These are phyloP conservation scores for Crepidotus sp. DNA, from an alignment of 1,284 basidiomycete genomes.

Conservation along the genomic window DNA sequence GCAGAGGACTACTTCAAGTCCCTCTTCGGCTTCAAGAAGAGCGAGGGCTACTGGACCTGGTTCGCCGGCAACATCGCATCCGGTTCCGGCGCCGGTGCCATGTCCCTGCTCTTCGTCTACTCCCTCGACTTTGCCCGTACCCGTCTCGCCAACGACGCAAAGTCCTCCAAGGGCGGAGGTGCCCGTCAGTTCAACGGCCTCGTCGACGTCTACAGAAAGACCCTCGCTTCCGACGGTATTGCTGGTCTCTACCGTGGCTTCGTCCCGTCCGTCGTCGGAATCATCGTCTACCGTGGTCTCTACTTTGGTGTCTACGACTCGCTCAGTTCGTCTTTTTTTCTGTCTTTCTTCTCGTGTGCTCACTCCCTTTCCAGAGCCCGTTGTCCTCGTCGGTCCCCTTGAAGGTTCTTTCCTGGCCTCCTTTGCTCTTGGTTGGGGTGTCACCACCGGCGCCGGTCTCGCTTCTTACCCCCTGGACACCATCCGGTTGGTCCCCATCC, in stretches of 20 bases:
- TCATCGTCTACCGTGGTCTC: constrained; percentile 94
- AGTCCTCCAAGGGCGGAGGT: constrained; percentile 86
- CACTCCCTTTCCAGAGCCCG: constrained; percentile 55
- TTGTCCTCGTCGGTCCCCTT: constrained; percentile 82
- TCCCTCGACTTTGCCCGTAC: constrained; percentile 97
- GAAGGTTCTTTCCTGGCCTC: constrained; percentile 88
- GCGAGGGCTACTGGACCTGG: constrained; percentile 85
- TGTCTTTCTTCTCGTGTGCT: background rate
- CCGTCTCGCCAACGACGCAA: constrained; percentile 94
- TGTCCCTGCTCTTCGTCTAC: constrained; percentile 95
- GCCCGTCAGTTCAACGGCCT: constrained; percentile 93
- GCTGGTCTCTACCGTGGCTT: constrained; percentile 93
- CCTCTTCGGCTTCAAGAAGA: constrained; percentile 86
- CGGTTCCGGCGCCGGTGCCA: constrained; percentile 95
- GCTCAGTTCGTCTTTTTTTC: constrained; percentile 47
- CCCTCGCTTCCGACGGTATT: constrained; percentile 81
- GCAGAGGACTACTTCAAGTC: constrained; percentile 96
- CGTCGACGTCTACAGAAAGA: constrained; percentile 92
- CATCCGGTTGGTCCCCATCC: constrained; percentile 54
- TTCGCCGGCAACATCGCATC: constrained; percentile 90
- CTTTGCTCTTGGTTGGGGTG: constrained; percentile 89
- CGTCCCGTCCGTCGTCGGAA: constrained; percentile 89
- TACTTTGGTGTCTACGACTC: constrained; percentile 95
- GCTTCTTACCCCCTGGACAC: constrained; percentile 94
- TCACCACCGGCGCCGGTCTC: constrained; percentile 92